A percentile compares a stretch with the other conserved stretches of the same genome.
Evolutionary conservation across 139 green algal genomes (phyloP).

Genomic region (Chlamydomonas sphaeroides): DNA sequence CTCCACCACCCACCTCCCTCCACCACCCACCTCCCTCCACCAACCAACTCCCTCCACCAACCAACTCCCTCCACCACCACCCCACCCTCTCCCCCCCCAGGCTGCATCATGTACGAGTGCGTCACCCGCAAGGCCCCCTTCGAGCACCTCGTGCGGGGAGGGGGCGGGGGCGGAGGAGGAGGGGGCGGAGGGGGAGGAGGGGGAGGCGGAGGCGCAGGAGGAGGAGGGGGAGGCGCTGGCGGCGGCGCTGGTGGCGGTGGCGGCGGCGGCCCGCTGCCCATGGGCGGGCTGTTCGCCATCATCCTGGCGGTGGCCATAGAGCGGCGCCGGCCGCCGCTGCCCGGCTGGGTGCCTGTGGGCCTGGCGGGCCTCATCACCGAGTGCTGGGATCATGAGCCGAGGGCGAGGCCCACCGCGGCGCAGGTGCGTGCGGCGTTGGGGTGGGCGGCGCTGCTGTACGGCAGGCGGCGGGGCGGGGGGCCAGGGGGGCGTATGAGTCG

Average conservation of each 20-base stretch:
- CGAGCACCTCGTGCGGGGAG: background rate
- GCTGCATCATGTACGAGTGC: conserved; percentile 75
- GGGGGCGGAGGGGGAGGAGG: background rate
- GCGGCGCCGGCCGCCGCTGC: conserved; percentile 57
- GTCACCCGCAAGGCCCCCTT: conserved; percentile 22
- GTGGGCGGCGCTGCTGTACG: no score
- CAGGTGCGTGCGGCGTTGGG: no score
- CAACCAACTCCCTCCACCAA: background rate
- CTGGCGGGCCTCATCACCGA: conserved; percentile 48
- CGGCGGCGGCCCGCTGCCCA: background rate
- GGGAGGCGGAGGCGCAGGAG: background rate
- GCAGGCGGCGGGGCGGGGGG: conserved; percentile 33
- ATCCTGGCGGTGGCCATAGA: conserved; percentile 75
- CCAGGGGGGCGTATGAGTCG: background rate
- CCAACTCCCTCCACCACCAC: background rate
- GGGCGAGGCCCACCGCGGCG: conserved; percentile 57
- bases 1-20: no score
- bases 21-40: no score
- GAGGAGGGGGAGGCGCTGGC: background rate
- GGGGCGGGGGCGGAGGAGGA: background rate
- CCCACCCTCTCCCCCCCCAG: conserved; percentile 6
- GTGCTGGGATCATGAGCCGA: conserved; percentile 71
- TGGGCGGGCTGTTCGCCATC: conserved; percentile 59
- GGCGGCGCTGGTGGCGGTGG: background rate
- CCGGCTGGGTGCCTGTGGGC: conserved; percentile 41